phyloP scores from a whole-genome alignment of 768 basidiomycete species.

The Grammothele lineata region DNA sequence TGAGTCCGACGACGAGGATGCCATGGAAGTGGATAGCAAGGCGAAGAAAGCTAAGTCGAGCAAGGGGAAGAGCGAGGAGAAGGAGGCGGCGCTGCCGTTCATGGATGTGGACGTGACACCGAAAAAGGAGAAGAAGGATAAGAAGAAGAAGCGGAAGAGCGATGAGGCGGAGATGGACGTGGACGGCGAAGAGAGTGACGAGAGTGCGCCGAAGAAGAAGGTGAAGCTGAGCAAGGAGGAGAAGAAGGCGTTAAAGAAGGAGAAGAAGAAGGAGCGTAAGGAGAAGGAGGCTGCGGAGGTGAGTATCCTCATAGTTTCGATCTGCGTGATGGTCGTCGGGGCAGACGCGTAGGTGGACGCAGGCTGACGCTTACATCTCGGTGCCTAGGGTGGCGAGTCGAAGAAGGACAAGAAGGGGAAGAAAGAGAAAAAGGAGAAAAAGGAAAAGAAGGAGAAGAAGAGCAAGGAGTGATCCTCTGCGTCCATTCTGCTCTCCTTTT shows the following conservation, averaged over 20 bases:
- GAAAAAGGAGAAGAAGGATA: conserved; percentile 74
- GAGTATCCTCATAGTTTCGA: conserved; percentile 13
- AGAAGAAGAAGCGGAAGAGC: conserved; percentile 74
- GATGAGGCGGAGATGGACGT: conserved; percentile 41
- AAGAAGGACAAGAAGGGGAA: conserved; percentile 37
- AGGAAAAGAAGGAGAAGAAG: conserved; percentile 59
- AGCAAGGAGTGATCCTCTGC: conserved; percentile 31
- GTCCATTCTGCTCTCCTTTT: neutral
- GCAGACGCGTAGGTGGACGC: conserved; percentile 1
- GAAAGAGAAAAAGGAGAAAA: conserved; percentile 39
- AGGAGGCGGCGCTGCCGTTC: conserved; percentile 46
- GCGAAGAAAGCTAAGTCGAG: conserved; percentile 44
- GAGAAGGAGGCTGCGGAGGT: conserved; percentile 41
- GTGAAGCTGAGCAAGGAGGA: conserved; percentile 79
- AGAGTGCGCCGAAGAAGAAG: conserved; percentile 61
- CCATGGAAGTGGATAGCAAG: conserved; percentile 43
- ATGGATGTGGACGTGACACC: conserved; percentile 38
- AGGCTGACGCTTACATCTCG: too few species aligned
- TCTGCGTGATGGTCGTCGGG: neutral
- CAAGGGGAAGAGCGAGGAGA: conserved; percentile 68
- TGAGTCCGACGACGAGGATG: conserved; percentile 47
- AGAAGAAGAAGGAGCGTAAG: conserved; percentile 60
- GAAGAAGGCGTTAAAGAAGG: conserved; percentile 81
- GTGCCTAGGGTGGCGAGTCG: conserved; percentile 28
- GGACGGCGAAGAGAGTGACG: conserved; percentile 42